Base-by-base conservation (phyloP, 441 rosid species). In the Biscutella laevigata region DNA sequence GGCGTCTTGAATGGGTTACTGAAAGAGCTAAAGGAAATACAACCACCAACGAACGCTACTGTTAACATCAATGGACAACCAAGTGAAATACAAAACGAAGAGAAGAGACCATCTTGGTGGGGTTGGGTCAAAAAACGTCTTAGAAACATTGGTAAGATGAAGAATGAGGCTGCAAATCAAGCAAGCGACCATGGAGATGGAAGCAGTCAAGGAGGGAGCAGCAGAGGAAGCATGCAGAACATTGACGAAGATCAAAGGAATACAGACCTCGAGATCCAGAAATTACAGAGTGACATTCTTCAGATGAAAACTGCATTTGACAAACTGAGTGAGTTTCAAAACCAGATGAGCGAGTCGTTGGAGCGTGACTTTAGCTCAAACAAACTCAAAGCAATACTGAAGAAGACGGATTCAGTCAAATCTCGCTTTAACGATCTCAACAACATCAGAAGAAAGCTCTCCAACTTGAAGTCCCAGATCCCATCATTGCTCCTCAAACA, bases 391-490 rank as follows among this genome's bases (percentile, higher is more conserved):
- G 3, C 50, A 44, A 53, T 62, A 48, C 29, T 50, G 9, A 0
- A 1, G 7, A 25, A 39, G 14, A 35, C 11, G 8, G 12, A 6
- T 1, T 21, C 35, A 2, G n/a, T 14, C 4, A 57, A 34, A 39
- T 44, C 52, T 22, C 29, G 56, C 2, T 34, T 36, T 16, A 4
- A n/a, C 6, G 66, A 70, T 13, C 60, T 73, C 35, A 48, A 40
- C 28, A 60, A 52, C 5, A 46, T 70, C 52, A 46, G 67, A 24
- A 61, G 44, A 30, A 64, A 60, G 43, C 34, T 76, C 9, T 42
- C 46, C 32, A 42, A 37, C 15, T 28, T 76, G 58, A 76, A 61
- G 49, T 41, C 41, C 10, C 51, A 58, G 26, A 69, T 74, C 35
- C 69, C 75, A 8, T 51, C 39, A 13, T 13, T 59, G 33, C 71